Base-by-base conservation (phyloP, 2,329 filamentous ascomycete species). In the Cadophora sp. region DNA sequence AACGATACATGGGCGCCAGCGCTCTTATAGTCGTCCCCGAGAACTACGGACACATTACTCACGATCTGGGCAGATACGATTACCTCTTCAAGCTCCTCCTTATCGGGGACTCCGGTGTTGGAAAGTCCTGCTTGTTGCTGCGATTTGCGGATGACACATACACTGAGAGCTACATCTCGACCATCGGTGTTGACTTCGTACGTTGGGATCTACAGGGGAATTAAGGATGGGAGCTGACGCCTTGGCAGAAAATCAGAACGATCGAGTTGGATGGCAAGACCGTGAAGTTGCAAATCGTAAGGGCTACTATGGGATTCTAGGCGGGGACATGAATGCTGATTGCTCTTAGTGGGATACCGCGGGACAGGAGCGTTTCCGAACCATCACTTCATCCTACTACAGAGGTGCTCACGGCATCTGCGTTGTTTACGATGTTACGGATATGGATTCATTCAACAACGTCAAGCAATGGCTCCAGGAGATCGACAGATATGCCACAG, bases 361-460 rank as follows among this genome's bases (percentile, higher is more conserved):
- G 73, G 96, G 96, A 75, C 96, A 99, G 84, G 96, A 99, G 84
- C 94, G 96, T 78, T 99, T 99, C 93, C 91, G 96, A 81, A 99
- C 96, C 77, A 99, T 99, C 85, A 99, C 96, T 70, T 98, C 95
- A 50, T 98, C 96, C 70, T 99, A 99, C 88, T 99, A 99, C 87
- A 93, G 96, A 79, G 96, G 96, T 78, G 96, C 96, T 74, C 96
- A 98, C 84, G 96, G 96, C 77, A 99, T 99, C 84, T 99, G 96
- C 84, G 95, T 99, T 75, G 96, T 99, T 80, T 99, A 98, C 88
- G 96, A 99, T 90, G 96, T 99, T 79, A 99, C 96, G 75, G 96
- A 99, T 81, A 97, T 98, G 95, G 96, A 98, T 82, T 97, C 93
- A 36, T 99, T 99, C 93, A 98, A 99, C 90, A 99, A 98, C 85